Evolutionary conservation across 805 yeast species (phyloP), one percentile per base, ranked within the genome.

Genomic region (Kuraishia capsulata): DNA sequence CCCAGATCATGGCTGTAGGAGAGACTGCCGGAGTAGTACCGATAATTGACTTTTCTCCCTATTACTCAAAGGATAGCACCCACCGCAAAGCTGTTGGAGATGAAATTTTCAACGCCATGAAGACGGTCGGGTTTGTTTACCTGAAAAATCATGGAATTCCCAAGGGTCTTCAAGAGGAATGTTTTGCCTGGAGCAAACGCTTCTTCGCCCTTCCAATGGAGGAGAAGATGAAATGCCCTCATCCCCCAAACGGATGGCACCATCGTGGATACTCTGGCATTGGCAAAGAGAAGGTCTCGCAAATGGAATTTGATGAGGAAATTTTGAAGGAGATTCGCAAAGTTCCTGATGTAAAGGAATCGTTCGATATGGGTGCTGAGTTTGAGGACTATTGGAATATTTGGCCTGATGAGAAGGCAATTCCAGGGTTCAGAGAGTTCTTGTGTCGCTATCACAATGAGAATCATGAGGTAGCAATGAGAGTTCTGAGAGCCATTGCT

Each of bases 111-210:
- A 33, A 35, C 9, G 54, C 50, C 6, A 50, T 50, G 52, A 35
- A 40, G 20, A 46, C 44, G 8, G 36, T 33, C n/a, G 63, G 62
- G 2, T 58, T 58, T 40, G 51, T 58, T 46, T 56, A 56, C 38
- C 42, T 54, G 29, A 44, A 48, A 37, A 53, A 57, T 42, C 62
- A 58, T 38, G 47, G 44, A 8, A 45, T 58, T 29, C 50, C 60
- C 21, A 46, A 53, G 28, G 44, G 43, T 2, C 35, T 38, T 10
- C 44, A 48, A 19, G 56, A 53, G 13, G 45, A 41, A 10, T 37
- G 50, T 4, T 44, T 56, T 34, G 38, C 39, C 2, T 35, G 46
- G 24, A 53, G 53, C 6, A 43, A 50, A 29, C 32, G 41, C 35
- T 56, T 55, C 42, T 56, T 57, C 36, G 28, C 13, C 9, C 28